Conservation (phyloP, 768 basidiomycete species). For the Tulasnella sp. region DNA sequence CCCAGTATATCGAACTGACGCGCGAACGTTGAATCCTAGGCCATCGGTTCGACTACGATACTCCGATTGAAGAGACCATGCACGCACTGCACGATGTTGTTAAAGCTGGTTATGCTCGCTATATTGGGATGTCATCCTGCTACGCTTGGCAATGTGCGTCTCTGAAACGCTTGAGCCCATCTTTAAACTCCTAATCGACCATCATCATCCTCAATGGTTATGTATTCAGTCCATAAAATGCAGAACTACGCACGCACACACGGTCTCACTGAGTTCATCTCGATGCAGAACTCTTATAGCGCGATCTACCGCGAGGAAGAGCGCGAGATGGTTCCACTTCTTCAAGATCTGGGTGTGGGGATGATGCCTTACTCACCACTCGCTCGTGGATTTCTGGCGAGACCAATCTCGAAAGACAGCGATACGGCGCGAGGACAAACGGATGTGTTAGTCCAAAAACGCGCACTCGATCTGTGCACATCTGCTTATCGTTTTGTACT, state of each 20-base stretch:
- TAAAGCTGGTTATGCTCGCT: slow-evolving; percentile 49
- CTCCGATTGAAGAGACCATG: slow-evolving; percentile 51
- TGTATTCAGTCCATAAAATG: slow-evolving; percentile 39
- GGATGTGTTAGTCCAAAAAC: background rate
- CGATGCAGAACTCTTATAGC: slow-evolving; percentile 13
- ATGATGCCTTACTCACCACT: slow-evolving; percentile 25
- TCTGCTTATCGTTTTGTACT: background rate
- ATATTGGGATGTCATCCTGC: slow-evolving; percentile 48
- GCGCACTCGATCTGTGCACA: background rate
- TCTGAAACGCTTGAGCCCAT: background rate
- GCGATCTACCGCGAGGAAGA: slow-evolving; percentile 15
- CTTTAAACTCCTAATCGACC: background rate
- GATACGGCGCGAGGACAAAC: slow-evolving; percentile 6
- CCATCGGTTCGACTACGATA: slow-evolving; percentile 40
- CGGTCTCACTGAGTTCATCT: slow-evolving; percentile 12
- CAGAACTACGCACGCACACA: slow-evolving; percentile 27
- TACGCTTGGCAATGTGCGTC: slow-evolving; percentile 43
- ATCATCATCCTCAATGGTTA: background rate
- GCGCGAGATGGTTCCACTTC: slow-evolving; percentile 13
- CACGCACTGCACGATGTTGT: slow-evolving; percentile 61
- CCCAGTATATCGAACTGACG: slow-evolving; percentile 28
- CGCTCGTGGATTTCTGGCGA: slow-evolving; percentile 21
- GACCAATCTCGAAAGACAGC: slow-evolving; percentile 11
- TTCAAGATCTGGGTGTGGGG: slow-evolving; percentile 21
- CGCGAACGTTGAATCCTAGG: slow-evolving; percentile 43